Evolutionary conservation across 2,329 filamentous ascomycete species (phyloP).

Genomic region (Microsporum canis): DNA sequence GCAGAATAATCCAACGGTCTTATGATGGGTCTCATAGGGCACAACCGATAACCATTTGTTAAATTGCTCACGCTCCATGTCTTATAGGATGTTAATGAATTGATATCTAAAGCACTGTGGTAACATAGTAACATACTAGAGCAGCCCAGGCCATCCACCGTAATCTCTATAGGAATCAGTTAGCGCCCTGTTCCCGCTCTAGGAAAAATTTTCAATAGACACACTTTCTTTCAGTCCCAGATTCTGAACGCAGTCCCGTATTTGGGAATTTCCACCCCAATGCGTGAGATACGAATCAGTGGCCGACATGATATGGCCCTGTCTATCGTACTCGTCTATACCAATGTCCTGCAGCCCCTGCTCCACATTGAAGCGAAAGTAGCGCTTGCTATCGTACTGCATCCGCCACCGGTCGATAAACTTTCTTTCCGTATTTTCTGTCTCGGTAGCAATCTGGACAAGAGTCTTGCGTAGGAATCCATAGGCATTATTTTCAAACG

Average conservation of each 20-base stretch:
- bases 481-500: constrained; percentile 16
- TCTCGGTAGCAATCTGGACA: constrained; percentile 9
- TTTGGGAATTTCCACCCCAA: constrained; percentile 11
- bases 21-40: too few relatives aligned
- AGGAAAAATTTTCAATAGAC: constrained; percentile 12
- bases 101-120: too few relatives aligned
- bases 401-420: constrained; percentile 19
- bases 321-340: constrained; percentile 15
- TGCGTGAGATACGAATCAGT: constrained; percentile 19
- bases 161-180: background rate
- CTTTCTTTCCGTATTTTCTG: constrained; percentile 19
- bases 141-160: too few relatives aligned
- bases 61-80: too few relatives aligned
- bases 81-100: too few relatives aligned
- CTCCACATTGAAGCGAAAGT: constrained; percentile 17
- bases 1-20: too few relatives aligned
- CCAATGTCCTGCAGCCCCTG: constrained; percentile 22
- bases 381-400: constrained; percentile 20
- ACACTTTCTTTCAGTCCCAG: constrained; percentile 18
- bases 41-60: too few relatives aligned
- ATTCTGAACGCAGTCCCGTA: constrained; percentile 19
- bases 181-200: background rate
- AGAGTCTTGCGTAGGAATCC: constrained; percentile 1
- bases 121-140: too few relatives aligned
- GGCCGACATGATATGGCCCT: constrained; percentile 17